Base-by-base conservation (phyloP, 2,329 filamentous ascomycete species). In the Penicillium sumatraense region DNA sequence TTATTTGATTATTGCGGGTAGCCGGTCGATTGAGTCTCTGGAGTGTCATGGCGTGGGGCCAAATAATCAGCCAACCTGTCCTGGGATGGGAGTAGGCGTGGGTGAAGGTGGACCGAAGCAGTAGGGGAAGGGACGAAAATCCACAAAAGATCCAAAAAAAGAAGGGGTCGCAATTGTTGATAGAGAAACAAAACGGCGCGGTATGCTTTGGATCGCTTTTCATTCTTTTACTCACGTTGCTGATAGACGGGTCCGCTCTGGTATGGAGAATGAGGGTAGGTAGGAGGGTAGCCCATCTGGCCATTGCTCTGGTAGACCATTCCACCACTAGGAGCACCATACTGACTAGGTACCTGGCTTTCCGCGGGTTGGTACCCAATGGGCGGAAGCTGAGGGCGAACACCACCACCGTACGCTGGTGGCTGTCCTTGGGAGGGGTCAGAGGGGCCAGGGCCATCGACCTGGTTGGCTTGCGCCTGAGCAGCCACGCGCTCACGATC, bases 401-500 rank as follows among this genome's bases (percentile, higher is more conserved):
- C 81, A 59, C 72, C 75, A 60, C 76, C 77, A 60, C 79, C 77
- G 54, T 82, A 81, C 31, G 75, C 71, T 44, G 76, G 69, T 36
- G 75, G 70, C 57, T 78, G 77, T 44, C 70, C 73, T 63, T 77
- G 74, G 27, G 72, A 71, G 46, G 62, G 82, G 70, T 76, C 88
- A 81, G 42, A 78, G 45, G 75, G 67, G 48, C 75, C 72, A 53
- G 75, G 71, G 77, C 86, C 73, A 75, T 76, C 73, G 35, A 75
- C 73, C 53, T 73, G 72, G 63, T 62, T 72, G 47, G 69, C 69
- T 56, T 73, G 71, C 13, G 65, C 80, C 27, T 81, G 81, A 5
- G 83, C 84, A 10, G 84, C 74, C 87, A 87, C 53, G 57, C 93
- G 89, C 59, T 87, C 83, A 62, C 88, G 84, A 71, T 97, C 93